Percentiles rank a stretch among this genome's conserved stretches.
Conservation (phyloP, 2,329 filamentous ascomycete genomes). For the Phialophora chinensis region DNA sequence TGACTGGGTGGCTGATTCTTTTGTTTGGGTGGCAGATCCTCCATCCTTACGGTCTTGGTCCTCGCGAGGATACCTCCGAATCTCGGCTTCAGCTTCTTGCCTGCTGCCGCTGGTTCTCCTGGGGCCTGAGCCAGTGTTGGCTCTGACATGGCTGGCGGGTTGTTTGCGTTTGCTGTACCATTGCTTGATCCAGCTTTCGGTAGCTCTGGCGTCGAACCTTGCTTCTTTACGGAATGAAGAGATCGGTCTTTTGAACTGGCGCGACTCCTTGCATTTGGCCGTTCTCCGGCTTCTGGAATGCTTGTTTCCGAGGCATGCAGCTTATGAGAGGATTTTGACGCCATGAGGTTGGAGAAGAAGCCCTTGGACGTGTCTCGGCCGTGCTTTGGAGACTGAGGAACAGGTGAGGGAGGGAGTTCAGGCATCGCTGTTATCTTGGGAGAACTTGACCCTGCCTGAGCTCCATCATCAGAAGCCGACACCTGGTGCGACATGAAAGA, state of each 20-base stretch:
- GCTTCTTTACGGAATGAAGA: constrained; percentile 45
- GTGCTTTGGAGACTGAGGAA: constrained; percentile 48
- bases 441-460: constrained; percentile 43
- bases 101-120: constrained; percentile 27
- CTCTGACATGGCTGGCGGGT: constrained; percentile 17
- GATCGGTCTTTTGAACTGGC: constrained; percentile 53
- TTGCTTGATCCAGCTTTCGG: constrained; percentile 43
- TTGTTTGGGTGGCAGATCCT: constrained; percentile 43
- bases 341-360: constrained; percentile 56
- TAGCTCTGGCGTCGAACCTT: constrained; percentile 53
- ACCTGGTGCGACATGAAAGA: constrained; percentile 31
- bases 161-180: constrained; percentile 18
- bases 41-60: constrained; percentile 52
- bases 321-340: constrained; percentile 52
- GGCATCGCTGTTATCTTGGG: constrained; percentile 55
- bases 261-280: constrained; percentile 43
- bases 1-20: constrained; percentile 27
- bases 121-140: neutral
- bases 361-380: constrained; percentile 53
- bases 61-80: constrained; percentile 54
- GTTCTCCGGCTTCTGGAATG: constrained; percentile 42
- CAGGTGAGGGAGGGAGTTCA: constrained; percentile 51
- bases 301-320: constrained; percentile 50
- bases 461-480: constrained; percentile 23
- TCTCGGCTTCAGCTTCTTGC: constrained; percentile 53